Evolutionary conservation across 192 early-diverging fungal genomes (phyloP).

Genomic region (Coemansia reversa): DNA sequence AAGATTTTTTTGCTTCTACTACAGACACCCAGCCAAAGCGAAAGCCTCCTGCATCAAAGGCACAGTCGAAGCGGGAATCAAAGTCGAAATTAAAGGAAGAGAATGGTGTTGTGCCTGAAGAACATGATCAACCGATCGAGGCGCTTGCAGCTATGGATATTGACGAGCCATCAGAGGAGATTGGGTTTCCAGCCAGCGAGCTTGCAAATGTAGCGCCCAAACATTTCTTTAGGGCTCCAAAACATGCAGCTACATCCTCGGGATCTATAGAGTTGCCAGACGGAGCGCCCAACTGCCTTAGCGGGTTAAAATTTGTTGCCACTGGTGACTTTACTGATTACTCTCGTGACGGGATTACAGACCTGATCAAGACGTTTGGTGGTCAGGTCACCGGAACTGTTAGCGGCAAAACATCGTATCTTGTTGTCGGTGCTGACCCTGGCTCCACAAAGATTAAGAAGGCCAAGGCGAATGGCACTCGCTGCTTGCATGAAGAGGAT

Average conservation of each 20-base stretch:
- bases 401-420: slow-evolving; percentile 80
- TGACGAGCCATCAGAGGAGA: slow-evolving; percentile 5
- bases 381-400: slow-evolving; percentile 73
- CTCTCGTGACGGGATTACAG: slow-evolving; percentile 70
- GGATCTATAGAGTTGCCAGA: slow-evolving; percentile 71
- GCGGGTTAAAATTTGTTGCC: slow-evolving; percentile 85
- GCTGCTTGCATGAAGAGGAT: slow-evolving; percentile 79
- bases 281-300: slow-evolving; percentile 68
- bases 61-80: slow-evolving; percentile 2
- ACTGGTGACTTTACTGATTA: slow-evolving; percentile 85
- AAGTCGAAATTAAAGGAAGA: slow-evolving; percentile 15
- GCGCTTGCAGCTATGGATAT: slow-evolving; percentile 17
- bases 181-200: slow-evolving; percentile 39
- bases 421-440: slow-evolving; percentile 84
- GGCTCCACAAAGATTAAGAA: slow-evolving; percentile 84
- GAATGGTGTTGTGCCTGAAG: background rate
- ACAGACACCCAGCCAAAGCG: background rate
- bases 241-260: slow-evolving; percentile 46
- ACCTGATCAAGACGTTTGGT: slow-evolving; percentile 86
- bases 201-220: slow-evolving; percentile 33
- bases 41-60: slow-evolving; percentile 1
- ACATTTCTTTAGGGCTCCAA: slow-evolving; percentile 23
- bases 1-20: slow-evolving; percentile 29
- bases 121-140: background rate
- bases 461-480: slow-evolving; percentile 65